Base-by-base conservation (phyloP, 176 grass and related monocot species). In the Eleusine coracana region DNA sequence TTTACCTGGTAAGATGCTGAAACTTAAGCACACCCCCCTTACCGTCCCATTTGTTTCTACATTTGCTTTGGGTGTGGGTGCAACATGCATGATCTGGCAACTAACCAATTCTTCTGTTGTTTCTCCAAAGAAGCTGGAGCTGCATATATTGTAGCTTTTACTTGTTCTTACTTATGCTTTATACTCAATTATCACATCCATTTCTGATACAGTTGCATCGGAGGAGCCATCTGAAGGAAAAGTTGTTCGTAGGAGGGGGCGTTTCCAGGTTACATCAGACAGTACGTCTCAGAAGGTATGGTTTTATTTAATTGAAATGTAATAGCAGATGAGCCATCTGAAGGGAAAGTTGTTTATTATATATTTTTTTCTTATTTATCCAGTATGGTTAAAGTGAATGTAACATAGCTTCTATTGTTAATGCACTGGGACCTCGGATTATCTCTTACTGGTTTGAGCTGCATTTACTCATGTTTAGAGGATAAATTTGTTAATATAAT, bases 231-330 rank as follows among this genome's bases (percentile, higher is more conserved):
- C 83, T 27, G 92, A 96, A 87, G 89, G 83, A 78, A 92, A 92
- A 65, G 11, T 90, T 83, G 62, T 96, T 65, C 93, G 87, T 75
- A 87, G 91, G 79, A 93, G 80, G 66, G 96, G 96, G 9, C 91
- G 96, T 29, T 99, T 99, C 78, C 87, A 99, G 74, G 91, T 99
- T 83, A 99, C 91, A 55, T 93, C 91, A 79, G 85, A 90, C 64
- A 88, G 75, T 64, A 55, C 70, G 66, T 68, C 66, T 85, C 89
- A 94, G 82, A 99, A 96, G 96, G 96, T 99, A 92, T 29, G 67
- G 86, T 7, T 41, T 45, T 86, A 25, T 84, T 52, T 75, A 60
- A 39, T 31, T 54, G 7, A 83, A 34, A 42, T 66, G 17, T 81
- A 12, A 36, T 49, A 61, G 29, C 36, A 67, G 50, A 54, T 3